Evolutionary conservation across 805 yeast species (phyloP), one percentile per base, ranked within the genome.

Genomic region (Ogataea methanolica): DNA sequence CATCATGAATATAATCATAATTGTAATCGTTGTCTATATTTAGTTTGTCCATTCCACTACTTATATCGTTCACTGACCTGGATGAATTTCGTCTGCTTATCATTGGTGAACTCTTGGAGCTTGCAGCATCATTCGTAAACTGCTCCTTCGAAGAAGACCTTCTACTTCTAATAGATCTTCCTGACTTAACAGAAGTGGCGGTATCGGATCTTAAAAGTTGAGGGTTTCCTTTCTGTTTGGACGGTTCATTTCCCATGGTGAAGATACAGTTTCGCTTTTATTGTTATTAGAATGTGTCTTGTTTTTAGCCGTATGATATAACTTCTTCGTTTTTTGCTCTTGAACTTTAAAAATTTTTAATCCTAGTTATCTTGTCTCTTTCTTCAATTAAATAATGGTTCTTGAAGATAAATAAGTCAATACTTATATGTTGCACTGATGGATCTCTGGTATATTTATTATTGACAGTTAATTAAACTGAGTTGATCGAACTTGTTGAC

Each of bases 191-290:
- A 12, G 69, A 65, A 5, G 62, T 62, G 12, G 59, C 51, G 1
- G 69, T 65, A 50, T 65, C 68, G 4, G 68, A 52, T 39, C 69
- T 53, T 7, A 60, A 46, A 40, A 65, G 60, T 31, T 56, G 57
- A 26, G 67, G 55, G 37, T 44, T 49, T 6, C 56, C 50, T 42
- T 57, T 61, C 21, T 57, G 62, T 46, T 65, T 65, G 3, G 69
- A 65, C 4, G 66, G 56, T 54, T 65, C 68, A 50, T 65, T 65
- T 43, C 69, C 69, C 69, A 65, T 65, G 22, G 4, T 43, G 45
- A 35, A 15, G 12, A n/a, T 14, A 16, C 1, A 6, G 2, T 15
- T 4, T 36, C 2, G 19, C 3, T 15, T 39, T 39, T 21, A 21
- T 39, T 14, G 11, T 9, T 22, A 3, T 19, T 21, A 21, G 16